Evolutionary conservation across 2,329 filamentous ascomycete species (phyloP), one percentile per base, ranked within the genome.

Genomic region (Aspergillus unguis): DNA sequence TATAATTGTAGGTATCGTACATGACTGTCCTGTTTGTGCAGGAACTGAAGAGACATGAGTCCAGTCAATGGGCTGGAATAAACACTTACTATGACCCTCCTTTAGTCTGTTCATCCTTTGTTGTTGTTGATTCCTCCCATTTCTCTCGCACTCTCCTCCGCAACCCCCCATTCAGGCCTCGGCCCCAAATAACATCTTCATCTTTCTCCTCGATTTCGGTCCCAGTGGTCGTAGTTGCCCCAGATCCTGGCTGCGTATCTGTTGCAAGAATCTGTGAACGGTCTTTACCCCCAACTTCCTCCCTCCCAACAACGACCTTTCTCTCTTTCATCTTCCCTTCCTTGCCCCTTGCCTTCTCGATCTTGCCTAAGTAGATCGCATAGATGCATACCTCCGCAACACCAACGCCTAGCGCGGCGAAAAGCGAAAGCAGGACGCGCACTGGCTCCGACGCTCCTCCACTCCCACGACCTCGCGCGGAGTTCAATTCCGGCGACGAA

Each of bases 361-460:
- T 65, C 57, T 77, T 77, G 38, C 68, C 62, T 48, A 77, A 54
- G 62, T 79, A 79, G 8, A 72, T 71, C 26, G 70, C 72, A 64
- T 78, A 78, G 11, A 79, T 69, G 9, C 70, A 64, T 26, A 73
- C 71, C 62, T 79, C 76, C 4, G 76, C 75, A 17, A 77, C 64
- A 0, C 74, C 76, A 36, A 79, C 74, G 40, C 70, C 57, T 43
- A 77, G 38, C 3, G 69, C 75, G 6, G 66, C 67, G 44, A 69
- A 65, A 9, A 77, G 50, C 27, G 73, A 71, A 3, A 76, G 40
- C 7, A 77, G 58, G 9, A 77, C 73, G 10, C 70, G 64, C 7
- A 68, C 65, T 4, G 71, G 66, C 52, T 71, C 67, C 4, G 65
- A 67, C 4, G 57, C 58, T 0, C 62, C 60, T 1, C n/a, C 53